phyloP scores from a whole-genome alignment of 306 rosid species.

The Dalbergia cultrata region DNA sequence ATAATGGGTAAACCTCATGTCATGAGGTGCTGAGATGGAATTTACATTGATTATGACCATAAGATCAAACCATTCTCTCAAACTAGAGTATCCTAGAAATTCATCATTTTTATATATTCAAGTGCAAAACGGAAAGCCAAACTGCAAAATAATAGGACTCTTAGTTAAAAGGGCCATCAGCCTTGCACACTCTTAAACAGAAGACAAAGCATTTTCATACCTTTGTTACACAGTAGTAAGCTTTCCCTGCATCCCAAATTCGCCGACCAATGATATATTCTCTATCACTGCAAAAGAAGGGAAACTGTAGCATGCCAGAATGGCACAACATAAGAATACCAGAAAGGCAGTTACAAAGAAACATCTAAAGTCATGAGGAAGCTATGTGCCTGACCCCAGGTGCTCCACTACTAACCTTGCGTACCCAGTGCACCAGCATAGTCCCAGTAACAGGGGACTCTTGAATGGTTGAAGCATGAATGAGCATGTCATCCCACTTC shows the following conservation, averaged over 20 bases:
- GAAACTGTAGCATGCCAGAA: constrained; percentile 62
- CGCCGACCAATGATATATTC: constrained; percentile 75
- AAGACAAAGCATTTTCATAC: constrained; percentile 42
- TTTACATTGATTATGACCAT: too few species aligned
- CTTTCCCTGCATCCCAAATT: constrained; percentile 63
- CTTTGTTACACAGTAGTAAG: constrained; percentile 73
- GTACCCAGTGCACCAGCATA: constrained; percentile 67
- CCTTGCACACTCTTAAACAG: not conserved
- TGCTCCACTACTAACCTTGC: constrained; percentile 53
- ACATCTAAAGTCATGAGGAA: not conserved
- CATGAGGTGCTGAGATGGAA: not conserved
- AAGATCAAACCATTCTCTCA: not conserved
- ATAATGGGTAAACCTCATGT: not conserved
- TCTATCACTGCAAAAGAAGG: constrained; percentile 74
- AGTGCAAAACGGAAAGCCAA: not conserved
- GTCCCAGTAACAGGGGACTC: constrained; percentile 56
- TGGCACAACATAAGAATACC: constrained; percentile 36
- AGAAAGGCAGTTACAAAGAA: not conserved
- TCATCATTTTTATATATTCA: not conserved
- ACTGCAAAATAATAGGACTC: not conserved
- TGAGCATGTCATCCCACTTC: constrained; percentile 71
- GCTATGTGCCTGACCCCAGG: not conserved
- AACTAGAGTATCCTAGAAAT: not conserved
- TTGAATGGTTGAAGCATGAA: constrained; percentile 47
- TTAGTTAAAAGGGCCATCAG: not conserved